Conservation (phyloP, 1,284 basidiomycete species). For the Moesziomyces parantarcticus region DNA sequence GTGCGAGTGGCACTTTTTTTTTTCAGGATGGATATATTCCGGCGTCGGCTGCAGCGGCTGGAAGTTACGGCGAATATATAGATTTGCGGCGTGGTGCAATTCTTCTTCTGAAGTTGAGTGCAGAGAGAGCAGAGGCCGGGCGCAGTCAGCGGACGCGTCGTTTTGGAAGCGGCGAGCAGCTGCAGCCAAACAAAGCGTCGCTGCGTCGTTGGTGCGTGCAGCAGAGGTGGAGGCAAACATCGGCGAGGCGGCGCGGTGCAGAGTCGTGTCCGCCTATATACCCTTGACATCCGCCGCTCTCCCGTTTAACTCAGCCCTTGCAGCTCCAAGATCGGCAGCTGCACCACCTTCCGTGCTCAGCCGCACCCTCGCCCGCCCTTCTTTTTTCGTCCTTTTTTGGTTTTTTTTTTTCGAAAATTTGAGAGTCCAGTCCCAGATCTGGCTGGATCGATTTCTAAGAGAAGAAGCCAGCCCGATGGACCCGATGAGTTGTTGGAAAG, state of each 20-base stretch:
- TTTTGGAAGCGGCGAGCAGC: background rate
- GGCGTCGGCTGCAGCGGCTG: slow-evolving; percentile 10
- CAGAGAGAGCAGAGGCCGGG: no score
- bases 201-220: background rate
- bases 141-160: background rate
- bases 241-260: no score
- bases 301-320: no score
- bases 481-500: background rate
- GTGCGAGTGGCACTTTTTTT: background rate
- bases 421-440: background rate
- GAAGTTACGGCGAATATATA: slow-evolving; percentile 35
- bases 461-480: no score
- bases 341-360: no score
- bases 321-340: background rate
- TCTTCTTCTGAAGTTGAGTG: slow-evolving; percentile 22
- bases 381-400: background rate
- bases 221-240: slow-evolving; percentile 13
- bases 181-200: slow-evolving; percentile 5
- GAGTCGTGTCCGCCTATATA: no score
- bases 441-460: background rate
- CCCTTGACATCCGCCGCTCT: no score
- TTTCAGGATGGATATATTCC: slow-evolving; percentile 6
- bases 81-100: slow-evolving; percentile 20
- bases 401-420: no score
- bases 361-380: background rate